phyloP scores from a whole-genome alignment of 176 grass and related monocot genomes.

The Puccinellia tenuiflora region DNA sequence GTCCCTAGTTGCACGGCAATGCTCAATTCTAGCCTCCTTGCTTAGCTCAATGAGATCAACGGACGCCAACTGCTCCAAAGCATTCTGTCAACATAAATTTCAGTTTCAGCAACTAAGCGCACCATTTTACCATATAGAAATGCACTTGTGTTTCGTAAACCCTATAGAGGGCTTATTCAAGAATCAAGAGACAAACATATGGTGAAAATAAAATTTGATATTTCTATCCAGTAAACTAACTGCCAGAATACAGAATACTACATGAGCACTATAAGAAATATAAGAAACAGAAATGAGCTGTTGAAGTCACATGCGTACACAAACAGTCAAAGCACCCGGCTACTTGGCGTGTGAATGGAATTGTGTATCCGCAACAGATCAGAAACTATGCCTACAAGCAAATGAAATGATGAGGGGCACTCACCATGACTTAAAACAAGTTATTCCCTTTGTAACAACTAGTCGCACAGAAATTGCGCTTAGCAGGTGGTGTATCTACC shows the following conservation, averaged over 20 bases:
- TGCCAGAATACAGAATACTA: not conserved
- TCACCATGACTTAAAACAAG: not conserved
- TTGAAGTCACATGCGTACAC: not conserved
- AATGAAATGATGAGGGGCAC: not conserved
- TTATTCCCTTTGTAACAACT: not conserved
- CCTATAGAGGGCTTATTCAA: not conserved
- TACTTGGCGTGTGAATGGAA: not conserved
- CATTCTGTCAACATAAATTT: constrained; percentile 57
- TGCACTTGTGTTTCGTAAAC: not conserved
- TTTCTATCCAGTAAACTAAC: not conserved
- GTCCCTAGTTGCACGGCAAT: constrained; percentile 85
- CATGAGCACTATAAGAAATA: not conserved
- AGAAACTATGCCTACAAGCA: not conserved
- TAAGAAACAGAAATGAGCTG: not conserved
- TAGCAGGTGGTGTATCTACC: not conserved
- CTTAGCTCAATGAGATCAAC: constrained; percentile 86
- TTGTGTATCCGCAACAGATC: not conserved
- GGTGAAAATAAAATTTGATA: not conserved
- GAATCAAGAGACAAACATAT: not conserved
- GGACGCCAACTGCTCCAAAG: constrained; percentile 80
- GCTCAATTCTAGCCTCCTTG: constrained; percentile 86
- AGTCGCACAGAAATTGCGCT: not conserved
- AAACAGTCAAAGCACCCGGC: not conserved
- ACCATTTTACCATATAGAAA: not conserved
- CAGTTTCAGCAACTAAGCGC: constrained; percentile 6